phyloP scores from a whole-genome alignment of 78 protist species.

The Mantamonas sphyraenae region DNA sequence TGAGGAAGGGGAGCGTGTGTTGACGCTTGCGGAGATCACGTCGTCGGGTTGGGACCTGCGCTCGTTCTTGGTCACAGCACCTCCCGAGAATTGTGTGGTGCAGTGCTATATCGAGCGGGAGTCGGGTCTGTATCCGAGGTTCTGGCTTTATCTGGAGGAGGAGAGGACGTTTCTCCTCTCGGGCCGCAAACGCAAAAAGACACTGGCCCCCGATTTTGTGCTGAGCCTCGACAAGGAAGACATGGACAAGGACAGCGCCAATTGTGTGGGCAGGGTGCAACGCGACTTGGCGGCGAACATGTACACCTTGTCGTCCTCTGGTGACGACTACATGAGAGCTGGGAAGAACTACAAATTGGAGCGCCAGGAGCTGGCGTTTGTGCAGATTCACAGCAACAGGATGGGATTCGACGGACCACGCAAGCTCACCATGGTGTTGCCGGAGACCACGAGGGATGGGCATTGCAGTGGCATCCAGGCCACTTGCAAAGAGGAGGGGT shows the following conservation, averaged over 20 bases:
- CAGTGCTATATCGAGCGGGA: too few relatives aligned
- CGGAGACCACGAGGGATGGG: conserved; percentile 13
- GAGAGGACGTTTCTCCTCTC: conserved; percentile 26
- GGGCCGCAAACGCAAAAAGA: conserved; percentile 34
- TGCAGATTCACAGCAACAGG: conserved; percentile 11
- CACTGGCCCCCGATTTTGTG: conserved; percentile 28
- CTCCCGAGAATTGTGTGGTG: too few relatives aligned
- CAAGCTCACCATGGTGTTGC: conserved; percentile 33
- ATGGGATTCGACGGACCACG: conserved; percentile 56
- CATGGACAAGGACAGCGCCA: too few relatives aligned
- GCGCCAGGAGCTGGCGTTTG: background rate
- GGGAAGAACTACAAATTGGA: conserved; percentile 17
- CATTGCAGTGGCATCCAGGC: background rate
- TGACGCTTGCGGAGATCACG: too few relatives aligned
- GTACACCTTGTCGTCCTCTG: conserved; percentile 23
- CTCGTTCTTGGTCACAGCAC: too few relatives aligned
- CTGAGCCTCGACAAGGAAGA: too few relatives aligned
- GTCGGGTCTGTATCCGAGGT: too few relatives aligned
- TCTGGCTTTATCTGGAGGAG: conserved; percentile 24
- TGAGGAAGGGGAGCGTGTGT: too few relatives aligned
- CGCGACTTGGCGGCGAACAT: conserved; percentile 17
- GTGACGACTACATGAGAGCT: background rate
- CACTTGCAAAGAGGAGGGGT: too few relatives aligned
- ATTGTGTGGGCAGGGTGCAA: conserved; percentile 8
- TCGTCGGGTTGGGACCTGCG: too few relatives aligned